These are phyloP conservation scores for Leucosporidium yakuticum DNA, from an alignment of 768 basidiomycete genomes.

Conservation along the genomic window DNA sequence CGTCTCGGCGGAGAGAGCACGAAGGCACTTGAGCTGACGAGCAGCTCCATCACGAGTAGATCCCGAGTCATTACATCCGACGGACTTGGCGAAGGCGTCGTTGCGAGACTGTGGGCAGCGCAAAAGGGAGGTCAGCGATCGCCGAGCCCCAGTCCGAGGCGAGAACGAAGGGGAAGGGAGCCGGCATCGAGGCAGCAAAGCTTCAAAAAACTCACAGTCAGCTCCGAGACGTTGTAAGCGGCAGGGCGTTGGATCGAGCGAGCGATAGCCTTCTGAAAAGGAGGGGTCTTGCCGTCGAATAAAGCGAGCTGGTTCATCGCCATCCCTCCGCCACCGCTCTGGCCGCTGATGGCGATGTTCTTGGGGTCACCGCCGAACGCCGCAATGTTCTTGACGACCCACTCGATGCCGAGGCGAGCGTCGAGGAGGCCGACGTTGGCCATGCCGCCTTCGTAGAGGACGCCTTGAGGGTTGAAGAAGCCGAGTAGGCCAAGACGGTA, in stretches of 20 bases:
- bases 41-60: not conserved
- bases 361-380: conserved; percentile 25
- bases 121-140: no score
- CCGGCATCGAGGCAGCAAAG: no score
- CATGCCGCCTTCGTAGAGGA: conserved; percentile 5
- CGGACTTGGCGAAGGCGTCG: conserved; percentile 6
- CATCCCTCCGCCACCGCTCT: conserved; percentile 21
- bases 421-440: conserved; percentile 27
- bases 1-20: not conserved
- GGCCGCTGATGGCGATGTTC: conserved; percentile 25
- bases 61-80: conserved; percentile 11
- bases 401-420: conserved; percentile 16
- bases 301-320: conserved; percentile 17
- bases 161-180: no score
- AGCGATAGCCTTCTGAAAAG: conserved; percentile 22
- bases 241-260: conserved; percentile 15
- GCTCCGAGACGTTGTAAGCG: conserved; percentile 8
- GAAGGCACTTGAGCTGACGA: conserved; percentile 15
- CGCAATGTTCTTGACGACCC: conserved; percentile 23
- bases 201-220: not conserved
- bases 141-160: not conserved
- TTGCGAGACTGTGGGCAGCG: not conserved
- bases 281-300: conserved; percentile 21
- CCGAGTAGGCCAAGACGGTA: conserved; percentile 29
- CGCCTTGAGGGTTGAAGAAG: conserved; percentile 12